These are phyloP conservation scores for Microthyrium microscopicum DNA, from an alignment of 2,329 filamentous ascomycete species.

Conservation along the genomic window DNA sequence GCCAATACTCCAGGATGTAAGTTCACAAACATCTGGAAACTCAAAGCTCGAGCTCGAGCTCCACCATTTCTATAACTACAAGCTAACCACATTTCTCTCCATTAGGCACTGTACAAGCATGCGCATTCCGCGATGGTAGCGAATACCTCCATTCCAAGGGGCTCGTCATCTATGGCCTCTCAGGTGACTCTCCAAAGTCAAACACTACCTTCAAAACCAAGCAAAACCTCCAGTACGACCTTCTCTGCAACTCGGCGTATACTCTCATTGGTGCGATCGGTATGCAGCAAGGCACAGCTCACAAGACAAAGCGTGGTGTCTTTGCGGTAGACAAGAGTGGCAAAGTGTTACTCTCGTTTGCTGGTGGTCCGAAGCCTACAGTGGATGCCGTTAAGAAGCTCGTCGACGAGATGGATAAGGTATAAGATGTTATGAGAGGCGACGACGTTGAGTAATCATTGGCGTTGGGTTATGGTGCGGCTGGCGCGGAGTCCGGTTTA, in stretches of 20 bases:
- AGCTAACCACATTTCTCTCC: neutral
- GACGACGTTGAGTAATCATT: too few relatives aligned
- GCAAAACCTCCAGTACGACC: constrained; percentile 72
- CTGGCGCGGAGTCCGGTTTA: too few relatives aligned
- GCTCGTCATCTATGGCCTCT: constrained; percentile 78
- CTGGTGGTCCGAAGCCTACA: constrained; percentile 63
- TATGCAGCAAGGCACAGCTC: constrained; percentile 61
- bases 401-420: constrained; percentile 23
- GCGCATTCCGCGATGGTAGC: constrained; percentile 81
- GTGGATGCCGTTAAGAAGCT: constrained; percentile 60
- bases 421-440: too few relatives aligned
- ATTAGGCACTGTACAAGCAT: constrained; percentile 83
- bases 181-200: constrained; percentile 70
- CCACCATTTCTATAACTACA: neutral
- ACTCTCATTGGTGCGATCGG: constrained; percentile 73
- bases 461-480: too few relatives aligned
- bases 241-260: constrained; percentile 66
- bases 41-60: constrained; percentile 1
- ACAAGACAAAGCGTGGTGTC: constrained; percentile 69
- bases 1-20: constrained; percentile 89
- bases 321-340: constrained; percentile 73
- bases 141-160: constrained; percentile 58
- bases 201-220: constrained; percentile 89
- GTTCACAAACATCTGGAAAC: constrained; percentile 18
- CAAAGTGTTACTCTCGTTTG: constrained; percentile 58